phyloP scores from a whole-genome alignment of 2,329 filamentous ascomycete genomes.

The Penicillium janthinellum region DNA sequence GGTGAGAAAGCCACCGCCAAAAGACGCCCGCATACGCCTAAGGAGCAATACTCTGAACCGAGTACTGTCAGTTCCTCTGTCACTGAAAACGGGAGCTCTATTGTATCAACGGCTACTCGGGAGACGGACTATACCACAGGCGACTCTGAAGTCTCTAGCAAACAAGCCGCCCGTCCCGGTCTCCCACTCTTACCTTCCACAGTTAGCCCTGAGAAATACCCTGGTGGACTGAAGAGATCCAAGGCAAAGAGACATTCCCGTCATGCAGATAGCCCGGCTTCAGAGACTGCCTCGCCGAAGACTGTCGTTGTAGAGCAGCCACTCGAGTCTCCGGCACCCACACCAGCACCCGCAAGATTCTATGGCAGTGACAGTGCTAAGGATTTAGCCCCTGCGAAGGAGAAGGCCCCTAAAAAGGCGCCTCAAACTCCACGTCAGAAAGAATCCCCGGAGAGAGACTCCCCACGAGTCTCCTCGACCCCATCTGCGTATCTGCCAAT shows the following conservation, averaged over 20 bases:
- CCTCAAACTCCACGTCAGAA: conserved; percentile 31
- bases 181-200: conserved; percentile 37
- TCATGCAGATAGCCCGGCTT: conserved; percentile 36
- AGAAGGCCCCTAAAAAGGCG: conserved; percentile 14
- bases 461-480: conserved; percentile 48
- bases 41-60: conserved; percentile 35
- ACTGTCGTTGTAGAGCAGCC: conserved; percentile 26
- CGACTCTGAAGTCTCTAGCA: conserved; percentile 27
- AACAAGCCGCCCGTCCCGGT: conserved; percentile 27
- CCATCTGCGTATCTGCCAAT: conserved; percentile 49
- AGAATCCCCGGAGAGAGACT: conserved; percentile 32
- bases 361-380: conserved; percentile 19
- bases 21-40: conserved; percentile 35
- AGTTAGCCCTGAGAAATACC: conserved; percentile 34
- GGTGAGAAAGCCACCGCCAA: conserved; percentile 57
- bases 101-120: conserved; percentile 35
- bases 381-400: conserved; percentile 19
- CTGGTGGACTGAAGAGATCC: conserved; percentile 41
- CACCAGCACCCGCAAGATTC: conserved; percentile 19
- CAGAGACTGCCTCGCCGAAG: conserved; percentile 29
- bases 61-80: conserved; percentile 35
- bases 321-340: conserved; percentile 13
- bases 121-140: conserved; percentile 37
- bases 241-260: conserved; percentile 46
- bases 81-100: conserved; percentile 32